Evolutionary conservation across 23 red algal genomes (phyloP).

Genomic region (Gracilaria gracilis): DNA sequence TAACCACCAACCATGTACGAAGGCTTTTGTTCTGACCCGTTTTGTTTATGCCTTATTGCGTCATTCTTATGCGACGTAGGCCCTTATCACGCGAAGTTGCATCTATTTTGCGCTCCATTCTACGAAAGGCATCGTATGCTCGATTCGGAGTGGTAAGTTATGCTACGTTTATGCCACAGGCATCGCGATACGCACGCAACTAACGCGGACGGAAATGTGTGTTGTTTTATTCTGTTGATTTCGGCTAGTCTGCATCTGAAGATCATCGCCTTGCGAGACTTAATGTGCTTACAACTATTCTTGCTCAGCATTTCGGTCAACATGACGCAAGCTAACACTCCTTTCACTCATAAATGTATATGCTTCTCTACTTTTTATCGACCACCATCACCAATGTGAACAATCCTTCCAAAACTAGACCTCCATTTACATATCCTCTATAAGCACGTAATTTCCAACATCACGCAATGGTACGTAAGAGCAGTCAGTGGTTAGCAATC

Average conservation of each 20-base stretch:
- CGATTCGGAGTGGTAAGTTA: conserved; percentile 45
- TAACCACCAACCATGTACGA: not conserved
- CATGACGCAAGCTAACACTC: conserved; percentile 11
- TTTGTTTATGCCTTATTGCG: not conserved
- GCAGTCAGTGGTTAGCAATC: not conserved
- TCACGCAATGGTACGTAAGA: not conserved
- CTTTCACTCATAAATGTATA: not conserved
- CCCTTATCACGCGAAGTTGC: conserved; percentile 32
- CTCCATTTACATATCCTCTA: conserved; percentile 86
- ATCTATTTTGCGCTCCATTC: conserved; percentile 45
- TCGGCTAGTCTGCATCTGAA: not conserved
- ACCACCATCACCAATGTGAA: conserved; percentile 86
- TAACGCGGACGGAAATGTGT: not conserved
- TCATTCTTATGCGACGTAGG: not conserved
- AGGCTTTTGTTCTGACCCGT: not conserved
- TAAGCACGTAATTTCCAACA: not conserved
- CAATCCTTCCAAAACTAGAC: conserved; percentile 81
- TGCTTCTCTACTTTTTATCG: conserved; percentile 51
- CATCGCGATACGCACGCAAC: not conserved
- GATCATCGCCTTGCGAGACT: conserved; percentile 26
- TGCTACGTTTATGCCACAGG: not conserved
- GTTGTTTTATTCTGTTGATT: not conserved
- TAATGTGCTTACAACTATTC: conserved; percentile 55
- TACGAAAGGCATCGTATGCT: conserved; percentile 45
- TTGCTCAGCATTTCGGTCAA: conserved; percentile 41